Percentiles rank a stretch among this genome's conserved stretches.
Conservation (phyloP, 2,329 filamentous ascomycete species). For the Ophiostoma pallidulum region DNA sequence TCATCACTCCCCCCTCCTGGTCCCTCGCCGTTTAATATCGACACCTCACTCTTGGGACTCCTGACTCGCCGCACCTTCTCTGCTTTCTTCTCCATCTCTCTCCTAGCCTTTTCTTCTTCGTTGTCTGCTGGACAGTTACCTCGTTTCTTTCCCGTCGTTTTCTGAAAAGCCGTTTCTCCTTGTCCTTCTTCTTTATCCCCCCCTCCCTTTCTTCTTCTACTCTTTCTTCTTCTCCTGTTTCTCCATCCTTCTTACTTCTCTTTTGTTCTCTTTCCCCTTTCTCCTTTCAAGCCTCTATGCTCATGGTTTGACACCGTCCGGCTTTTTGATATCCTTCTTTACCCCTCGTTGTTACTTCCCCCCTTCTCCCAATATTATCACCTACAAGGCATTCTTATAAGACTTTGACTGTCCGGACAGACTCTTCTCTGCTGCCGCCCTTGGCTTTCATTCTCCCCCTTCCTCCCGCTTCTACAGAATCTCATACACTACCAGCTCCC, state of each 20-base stretch:
- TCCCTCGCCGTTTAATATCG: too few species aligned
- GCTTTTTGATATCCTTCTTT: neutral
- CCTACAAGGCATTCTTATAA: too few species aligned
- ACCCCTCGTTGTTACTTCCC: constrained; percentile 2
- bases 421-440: too few species aligned
- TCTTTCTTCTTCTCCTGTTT: neutral
- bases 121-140: constrained; percentile 5
- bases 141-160: neutral
- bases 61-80: too few species aligned
- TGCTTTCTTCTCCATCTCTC: too few species aligned
- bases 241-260: constrained; percentile 2
- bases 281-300: neutral
- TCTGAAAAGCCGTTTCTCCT: too few species aligned
- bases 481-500: too few species aligned
- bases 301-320: constrained; percentile 1
- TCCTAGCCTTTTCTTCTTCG: neutral
- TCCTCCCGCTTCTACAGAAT: too few species aligned
- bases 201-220: neutral
- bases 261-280: constrained; percentile 1
- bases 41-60: too few species aligned
- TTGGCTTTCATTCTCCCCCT: too few species aligned
- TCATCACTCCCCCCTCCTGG: neutral
- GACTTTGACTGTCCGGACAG: too few species aligned
- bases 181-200: neutral
- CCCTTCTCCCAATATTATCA: too few species aligned